Percentiles rank a stretch among this genome's conserved stretches.
These are phyloP conservation scores for Climacium dendroides DNA, from an alignment of 225 moss, liverwort and hornwort species.

Conservation along the genomic window DNA sequence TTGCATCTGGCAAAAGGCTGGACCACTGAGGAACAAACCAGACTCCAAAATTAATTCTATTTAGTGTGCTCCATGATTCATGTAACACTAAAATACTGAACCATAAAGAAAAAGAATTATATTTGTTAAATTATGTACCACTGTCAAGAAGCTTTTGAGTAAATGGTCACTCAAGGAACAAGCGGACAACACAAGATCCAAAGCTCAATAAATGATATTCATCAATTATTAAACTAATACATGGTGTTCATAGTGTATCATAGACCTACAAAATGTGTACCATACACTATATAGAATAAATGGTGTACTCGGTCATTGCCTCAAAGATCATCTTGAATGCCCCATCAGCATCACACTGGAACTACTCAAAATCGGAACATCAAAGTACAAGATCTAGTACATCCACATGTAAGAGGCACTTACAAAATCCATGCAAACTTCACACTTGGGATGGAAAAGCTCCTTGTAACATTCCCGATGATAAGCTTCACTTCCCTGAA, in stretches of 20 bases:
- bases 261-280: neutral
- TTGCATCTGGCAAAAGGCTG: neutral
- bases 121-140: neutral
- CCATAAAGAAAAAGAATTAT: too few relatives aligned
- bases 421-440: conserved; percentile 83
- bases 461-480: conserved; percentile 92
- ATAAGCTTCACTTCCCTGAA: conserved; percentile 79
- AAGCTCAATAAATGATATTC: neutral
- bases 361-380: neutral
- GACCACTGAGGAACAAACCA: neutral
- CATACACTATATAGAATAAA: neutral
- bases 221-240: neutral
- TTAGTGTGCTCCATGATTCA: neutral
- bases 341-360: neutral
- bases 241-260: neutral
- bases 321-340: neutral
- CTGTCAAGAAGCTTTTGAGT: neutral
- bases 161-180: neutral
- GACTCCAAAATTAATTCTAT: neutral
- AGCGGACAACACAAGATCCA: neutral
- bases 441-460: conserved; percentile 95
- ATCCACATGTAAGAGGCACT: neutral
- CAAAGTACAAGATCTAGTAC: neutral
- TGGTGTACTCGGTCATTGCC: too few relatives aligned
- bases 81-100: neutral